phyloP scores from a whole-genome alignment of 768 basidiomycete genomes.

The Amyloporia xantha region DNA sequence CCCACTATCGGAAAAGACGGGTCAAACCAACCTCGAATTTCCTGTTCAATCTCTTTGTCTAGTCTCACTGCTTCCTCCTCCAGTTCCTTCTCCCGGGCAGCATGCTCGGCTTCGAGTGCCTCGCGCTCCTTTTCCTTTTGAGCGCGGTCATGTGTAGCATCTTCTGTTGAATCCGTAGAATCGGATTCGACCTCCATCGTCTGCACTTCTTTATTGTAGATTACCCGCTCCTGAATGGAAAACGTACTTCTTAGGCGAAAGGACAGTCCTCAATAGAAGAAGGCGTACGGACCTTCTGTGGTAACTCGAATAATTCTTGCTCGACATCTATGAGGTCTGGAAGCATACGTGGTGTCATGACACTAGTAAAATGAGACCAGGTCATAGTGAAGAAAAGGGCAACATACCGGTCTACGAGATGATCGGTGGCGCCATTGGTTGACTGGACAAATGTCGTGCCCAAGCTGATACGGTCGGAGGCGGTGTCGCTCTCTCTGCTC shows the following conservation, averaged over 20 bases:
- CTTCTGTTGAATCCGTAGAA: slow-evolving; percentile 44
- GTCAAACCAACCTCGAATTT: slow-evolving; percentile 59
- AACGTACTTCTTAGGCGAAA: neutral
- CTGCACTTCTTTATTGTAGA: slow-evolving; percentile 82
- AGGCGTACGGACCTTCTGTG: slow-evolving; percentile 58
- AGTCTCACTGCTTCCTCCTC: slow-evolving; percentile 80
- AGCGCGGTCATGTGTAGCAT: slow-evolving; percentile 69
- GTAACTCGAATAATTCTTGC: slow-evolving; percentile 85
- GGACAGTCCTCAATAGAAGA: neutral
- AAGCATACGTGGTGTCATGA: slow-evolving; percentile 55
- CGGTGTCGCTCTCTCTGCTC: slow-evolving; percentile 66
- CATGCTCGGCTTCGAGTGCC: slow-evolving; percentile 57
- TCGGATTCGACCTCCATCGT: slow-evolving; percentile 63
- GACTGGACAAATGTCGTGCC: slow-evolving; percentile 42
- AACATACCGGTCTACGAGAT: slow-evolving; percentile 62
- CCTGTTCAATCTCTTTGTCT: slow-evolving; percentile 82
- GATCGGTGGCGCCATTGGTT: slow-evolving; percentile 53
- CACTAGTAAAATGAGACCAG: slow-evolving; percentile 30
- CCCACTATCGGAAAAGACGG: neutral
- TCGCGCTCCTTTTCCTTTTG: slow-evolving; percentile 60
- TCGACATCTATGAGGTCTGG: slow-evolving; percentile 86
- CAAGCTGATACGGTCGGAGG: slow-evolving; percentile 40
- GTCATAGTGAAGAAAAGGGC: neutral
- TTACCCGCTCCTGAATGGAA: slow-evolving; percentile 56
- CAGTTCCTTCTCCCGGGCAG: slow-evolving; percentile 66